These are phyloP conservation scores for Tetrahymena malaccensis DNA, from an alignment of 73 alveolate genomes.

Conservation along the genomic window DNA sequence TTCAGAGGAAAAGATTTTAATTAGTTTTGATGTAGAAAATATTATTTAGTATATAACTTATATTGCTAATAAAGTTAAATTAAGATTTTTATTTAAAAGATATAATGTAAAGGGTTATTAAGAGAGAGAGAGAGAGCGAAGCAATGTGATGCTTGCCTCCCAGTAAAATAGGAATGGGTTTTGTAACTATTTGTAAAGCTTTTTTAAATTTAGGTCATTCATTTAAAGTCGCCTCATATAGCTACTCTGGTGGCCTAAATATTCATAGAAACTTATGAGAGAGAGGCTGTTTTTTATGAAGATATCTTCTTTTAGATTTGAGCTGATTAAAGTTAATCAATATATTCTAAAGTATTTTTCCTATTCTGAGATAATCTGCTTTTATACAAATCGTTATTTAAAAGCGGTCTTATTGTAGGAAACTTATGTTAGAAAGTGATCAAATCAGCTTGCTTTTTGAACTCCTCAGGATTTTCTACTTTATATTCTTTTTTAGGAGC, in stretches of 20 bases:
- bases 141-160: no score
- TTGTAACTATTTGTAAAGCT: no score
- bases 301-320: background rate
- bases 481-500: background rate
- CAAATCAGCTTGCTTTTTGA: background rate
- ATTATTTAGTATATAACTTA: no score
- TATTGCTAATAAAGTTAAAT: background rate
- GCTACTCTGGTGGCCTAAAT: background rate
- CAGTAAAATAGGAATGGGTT: no score
- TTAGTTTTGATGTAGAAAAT: no score
- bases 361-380: background rate
- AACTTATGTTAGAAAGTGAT: background rate
- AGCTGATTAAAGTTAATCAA: background rate
- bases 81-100: background rate
- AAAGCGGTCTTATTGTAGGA: background rate
- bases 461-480: background rate
- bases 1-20: background rate
- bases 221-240: background rate
- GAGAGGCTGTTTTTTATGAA: background rate
- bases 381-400: background rate
- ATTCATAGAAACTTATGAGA: background rate
- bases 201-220: no score
- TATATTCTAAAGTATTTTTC: background rate
- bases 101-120: background rate
- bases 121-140: background rate